Percentiles rank a stretch among this genome's conserved stretches.
These are phyloP conservation scores for Lepiota subincarnata DNA, from an alignment of 768 basidiomycete species.

Conservation along the genomic window DNA sequence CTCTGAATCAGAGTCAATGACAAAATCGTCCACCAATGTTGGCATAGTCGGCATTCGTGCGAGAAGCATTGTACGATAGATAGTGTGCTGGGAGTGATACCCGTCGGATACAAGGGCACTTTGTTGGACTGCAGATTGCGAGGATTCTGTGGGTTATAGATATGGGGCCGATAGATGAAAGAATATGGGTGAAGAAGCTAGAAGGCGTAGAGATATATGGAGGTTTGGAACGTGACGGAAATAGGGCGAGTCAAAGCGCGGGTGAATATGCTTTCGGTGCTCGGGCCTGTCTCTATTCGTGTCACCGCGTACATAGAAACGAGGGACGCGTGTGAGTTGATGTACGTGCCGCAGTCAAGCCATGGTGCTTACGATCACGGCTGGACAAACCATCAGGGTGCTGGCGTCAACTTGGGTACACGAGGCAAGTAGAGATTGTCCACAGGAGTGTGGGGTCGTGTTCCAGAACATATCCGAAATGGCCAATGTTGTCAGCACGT, in stretches of 20 bases:
- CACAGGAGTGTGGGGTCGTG: neutral
- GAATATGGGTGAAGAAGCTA: neutral
- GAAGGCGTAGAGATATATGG: neutral
- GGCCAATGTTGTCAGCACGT: neutral
- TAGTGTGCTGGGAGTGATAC: neutral
- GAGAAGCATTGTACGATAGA: neutral
- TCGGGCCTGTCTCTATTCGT: neutral
- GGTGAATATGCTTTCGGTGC: neutral
- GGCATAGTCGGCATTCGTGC: neutral
- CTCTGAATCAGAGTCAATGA: slow-evolving; percentile 9
- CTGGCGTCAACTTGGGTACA: neutral
- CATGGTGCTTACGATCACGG: neutral
- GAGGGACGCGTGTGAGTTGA: neutral
- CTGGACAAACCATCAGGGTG: neutral
- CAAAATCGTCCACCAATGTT: neutral
- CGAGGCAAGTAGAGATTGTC: neutral
- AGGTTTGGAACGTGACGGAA: neutral
- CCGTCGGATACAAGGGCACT: neutral
- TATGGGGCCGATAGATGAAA: neutral
- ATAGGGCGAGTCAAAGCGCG: neutral
- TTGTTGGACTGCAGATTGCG: neutral
- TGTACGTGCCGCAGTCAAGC: neutral
- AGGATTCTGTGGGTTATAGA: neutral
- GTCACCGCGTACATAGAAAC: neutral
- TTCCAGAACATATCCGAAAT: neutral